Evolutionary conservation across 2,329 filamentous ascomycete species (phyloP).

Genomic region (Fusarium stilboides): DNA sequence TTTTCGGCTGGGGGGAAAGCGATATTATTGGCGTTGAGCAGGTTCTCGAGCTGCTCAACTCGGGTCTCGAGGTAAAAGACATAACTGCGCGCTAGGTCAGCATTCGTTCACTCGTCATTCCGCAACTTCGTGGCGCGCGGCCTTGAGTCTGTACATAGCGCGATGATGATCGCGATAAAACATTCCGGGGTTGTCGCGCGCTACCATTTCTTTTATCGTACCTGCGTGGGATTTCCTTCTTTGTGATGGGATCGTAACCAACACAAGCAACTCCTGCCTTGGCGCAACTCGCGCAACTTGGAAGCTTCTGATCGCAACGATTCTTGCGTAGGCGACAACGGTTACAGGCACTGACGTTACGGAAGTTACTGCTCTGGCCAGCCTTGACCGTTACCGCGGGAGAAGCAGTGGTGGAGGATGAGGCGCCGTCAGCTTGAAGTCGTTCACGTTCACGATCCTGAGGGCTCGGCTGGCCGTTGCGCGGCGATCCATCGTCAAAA

Average conservation of each 20-base stretch:
- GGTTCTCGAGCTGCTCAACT: constrained; percentile 84
- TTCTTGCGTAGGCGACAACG: constrained; percentile 94
- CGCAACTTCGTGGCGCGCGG: neutral
- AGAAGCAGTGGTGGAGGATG: constrained; percentile 49
- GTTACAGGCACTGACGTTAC: constrained; percentile 95
- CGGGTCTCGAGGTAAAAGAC: constrained; percentile 95
- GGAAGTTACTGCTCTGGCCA: constrained; percentile 77
- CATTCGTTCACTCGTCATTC: constrained; percentile 10
- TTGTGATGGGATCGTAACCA: constrained; percentile 96
- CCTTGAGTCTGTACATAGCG: neutral
- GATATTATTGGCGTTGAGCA: constrained; percentile 79
- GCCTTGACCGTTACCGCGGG: constrained; percentile 57
- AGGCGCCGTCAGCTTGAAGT: constrained; percentile 52
- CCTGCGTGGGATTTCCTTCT: constrained; percentile 93
- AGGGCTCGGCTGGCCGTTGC: constrained; percentile 50
- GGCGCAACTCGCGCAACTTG: constrained; percentile 91
- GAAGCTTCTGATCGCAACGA: constrained; percentile 92
- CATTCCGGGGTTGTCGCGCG: constrained; percentile 23
- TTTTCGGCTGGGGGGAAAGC: constrained; percentile 79
- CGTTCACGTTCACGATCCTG: constrained; percentile 46
- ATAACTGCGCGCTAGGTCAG: constrained; percentile 71
- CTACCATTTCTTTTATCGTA: constrained; percentile 66
- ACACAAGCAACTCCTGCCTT: constrained; percentile 94
- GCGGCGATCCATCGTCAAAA: constrained; percentile 62
- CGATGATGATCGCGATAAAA: neutral